Base-by-base conservation (phyloP, 306 rosid species). In the Acmispon strigosus region DNA sequence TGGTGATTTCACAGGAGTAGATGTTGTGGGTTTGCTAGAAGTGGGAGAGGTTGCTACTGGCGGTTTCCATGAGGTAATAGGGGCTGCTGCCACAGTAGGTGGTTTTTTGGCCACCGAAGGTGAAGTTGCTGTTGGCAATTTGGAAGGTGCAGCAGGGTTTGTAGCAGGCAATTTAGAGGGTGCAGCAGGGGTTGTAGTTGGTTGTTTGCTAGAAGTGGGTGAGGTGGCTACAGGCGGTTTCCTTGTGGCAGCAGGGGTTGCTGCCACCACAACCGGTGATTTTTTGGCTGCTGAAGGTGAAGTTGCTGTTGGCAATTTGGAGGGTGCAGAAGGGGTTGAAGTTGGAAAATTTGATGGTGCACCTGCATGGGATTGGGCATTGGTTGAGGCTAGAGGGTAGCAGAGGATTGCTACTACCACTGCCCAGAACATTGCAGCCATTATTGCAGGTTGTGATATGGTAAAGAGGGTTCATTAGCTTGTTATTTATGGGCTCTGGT, bases 321-420 rank as follows among this genome's bases (percentile, higher is more conserved):
- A 37, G 17, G 77, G 48, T 63, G 74, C 18, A 18, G 27, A 11
- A 10, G 76, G 45, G 11, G 45, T 74, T 44, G 74, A 29, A 0
- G 57, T 49, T 56, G 78, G 66, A 12, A 76, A 56, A 4, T 51
- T 69, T 1, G 84, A 75, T 8, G 81, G 75, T 59, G 74, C 18
- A 12, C 50, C 54, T 27, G 44, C 62, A 11, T 48, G 76, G 51
- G 58, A 29, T 66, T 78, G 83, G 18, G 81, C 86, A 82, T 70
- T 65, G 65, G 59, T 54, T 9, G 44, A 45, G 12, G 60, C 17
- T 16, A 75, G 29, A 1, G 78, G 52, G 65, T n/a, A 58, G 53
- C 59, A 63, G 15, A 78, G 86, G 67, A 32, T 36, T 59, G 81
- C 53, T 45, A 82, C 42, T 24, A 76, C 75, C 66, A 82, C 59